Base-by-base conservation (phyloP, 352 stramenopile genomes). In the Phytophthora vignae region DNA sequence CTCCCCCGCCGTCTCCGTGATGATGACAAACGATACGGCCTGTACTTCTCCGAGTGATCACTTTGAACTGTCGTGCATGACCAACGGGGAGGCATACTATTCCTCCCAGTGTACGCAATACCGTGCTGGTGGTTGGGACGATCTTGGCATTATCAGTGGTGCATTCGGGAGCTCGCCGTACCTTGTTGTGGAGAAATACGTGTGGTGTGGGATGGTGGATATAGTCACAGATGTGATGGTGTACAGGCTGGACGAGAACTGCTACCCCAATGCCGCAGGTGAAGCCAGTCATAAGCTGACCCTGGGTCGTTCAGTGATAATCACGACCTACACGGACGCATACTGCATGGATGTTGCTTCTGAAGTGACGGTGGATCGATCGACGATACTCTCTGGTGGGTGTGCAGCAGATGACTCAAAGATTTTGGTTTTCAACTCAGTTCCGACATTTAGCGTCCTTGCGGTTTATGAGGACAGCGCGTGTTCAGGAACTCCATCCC, bases 111-210 rank as follows among this genome's bases (percentile, higher is more conserved):
- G 60, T 4, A 60, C 50, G 21, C n/a, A 56, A 17, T 67, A 60
- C 19, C 33, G 15, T 9, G 0, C 9, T 8, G 52, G 46, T 1
- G 44, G 42, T 15, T 65, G 29, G 27, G 52, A 68, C 12, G 52
- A 68, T 31, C 33, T 60, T 29, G 50, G 61, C 17, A 38, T 68
- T 8, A 55, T 61, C 17, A 55, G 17, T 11, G n/a, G 48, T 19
- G 22, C 61, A 1, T 68, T 68, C 36, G 61, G 52, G 3, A 9
- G 25, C 15, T 48, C 9, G 46, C 58, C 58, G 12, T 57, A 57
- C 50, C 29, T 68, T 17, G 5, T 60, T 12, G 40, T 62, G 46
- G 50, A 69, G 40, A 60, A 48, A 15, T 69, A 57, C n/a, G 42
- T 22, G 42, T 49, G 42, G 42, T 49, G 42, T 22, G 42, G 15